Conservation (phyloP, 1,139 yeast species). For the Wickerhamomyces sp. region DNA sequence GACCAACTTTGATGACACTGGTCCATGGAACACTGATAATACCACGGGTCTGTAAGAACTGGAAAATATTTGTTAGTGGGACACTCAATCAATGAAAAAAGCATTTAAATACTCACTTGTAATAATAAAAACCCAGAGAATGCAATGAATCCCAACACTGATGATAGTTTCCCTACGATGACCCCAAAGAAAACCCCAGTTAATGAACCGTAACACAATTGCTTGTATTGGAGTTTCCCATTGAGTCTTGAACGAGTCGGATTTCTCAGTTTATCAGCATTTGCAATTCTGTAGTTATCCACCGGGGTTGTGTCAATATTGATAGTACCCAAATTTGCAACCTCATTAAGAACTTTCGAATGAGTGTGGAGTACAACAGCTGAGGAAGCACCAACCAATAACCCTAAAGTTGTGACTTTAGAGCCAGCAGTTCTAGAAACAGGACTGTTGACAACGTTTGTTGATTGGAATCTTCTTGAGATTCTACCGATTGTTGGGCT, state of each 20-base stretch:
- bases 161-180: constrained; percentile 53
- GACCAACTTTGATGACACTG: constrained; percentile 43
- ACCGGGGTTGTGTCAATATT: constrained; percentile 12
- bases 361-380: constrained; percentile 15
- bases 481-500: constrained; percentile 2
- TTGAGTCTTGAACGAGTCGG: constrained; percentile 28
- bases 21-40: constrained; percentile 53
- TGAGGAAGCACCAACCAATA: constrained; percentile 22
- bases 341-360: constrained; percentile 23
- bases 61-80: constrained; percentile 4
- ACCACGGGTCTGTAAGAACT: constrained; percentile 52
- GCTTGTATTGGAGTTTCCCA: constrained; percentile 47
- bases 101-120: constrained; percentile 13
- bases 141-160: constrained; percentile 46
- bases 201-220: constrained; percentile 57
- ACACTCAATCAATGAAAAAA: neutral
- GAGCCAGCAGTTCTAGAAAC: constrained; percentile 2
- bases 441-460: neutral
- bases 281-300: constrained; percentile 5
- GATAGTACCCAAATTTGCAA: constrained; percentile 20
- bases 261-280: constrained; percentile 9
- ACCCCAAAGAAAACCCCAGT: constrained; percentile 56
- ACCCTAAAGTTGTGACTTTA: constrained; percentile 9
- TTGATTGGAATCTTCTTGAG: constrained; percentile 6
- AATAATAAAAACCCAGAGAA: constrained; percentile 39